Evolutionary conservation across 139 green algal genomes (phyloP).

Genomic region (Volvox africanus): DNA sequence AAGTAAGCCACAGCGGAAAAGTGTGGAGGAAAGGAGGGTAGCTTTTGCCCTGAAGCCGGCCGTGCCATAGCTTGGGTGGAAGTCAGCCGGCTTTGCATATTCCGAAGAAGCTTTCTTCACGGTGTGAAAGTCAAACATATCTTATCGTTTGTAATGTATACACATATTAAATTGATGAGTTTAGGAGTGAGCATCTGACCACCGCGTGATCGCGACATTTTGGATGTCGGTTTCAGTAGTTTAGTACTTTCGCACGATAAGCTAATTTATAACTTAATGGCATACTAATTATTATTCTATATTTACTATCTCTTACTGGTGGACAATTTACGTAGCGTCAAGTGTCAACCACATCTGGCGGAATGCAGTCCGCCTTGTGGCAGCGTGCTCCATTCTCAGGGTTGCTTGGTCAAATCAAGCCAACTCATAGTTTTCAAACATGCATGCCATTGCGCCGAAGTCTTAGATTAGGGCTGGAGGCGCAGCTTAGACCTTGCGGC

Average conservation of each 20-base stretch:
- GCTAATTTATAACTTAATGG: neutral
- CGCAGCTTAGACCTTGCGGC: constrained; percentile 23
- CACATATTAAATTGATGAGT: too few relatives aligned
- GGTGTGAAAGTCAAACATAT: constrained; percentile 1
- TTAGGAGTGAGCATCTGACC: too few relatives aligned
- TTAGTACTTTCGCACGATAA: too few relatives aligned
- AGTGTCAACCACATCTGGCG: neutral
- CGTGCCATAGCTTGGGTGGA: constrained; percentile 86
- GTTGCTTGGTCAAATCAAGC: neutral
- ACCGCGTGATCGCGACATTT: too few relatives aligned
- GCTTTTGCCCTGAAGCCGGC: constrained; percentile 90
- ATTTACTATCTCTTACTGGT: neutral
- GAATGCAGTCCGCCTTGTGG: constrained; percentile 24
- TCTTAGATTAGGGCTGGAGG: neutral
- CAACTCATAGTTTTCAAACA: neutral
- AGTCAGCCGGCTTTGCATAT: constrained; percentile 50
- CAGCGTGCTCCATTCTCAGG: constrained; percentile 4
- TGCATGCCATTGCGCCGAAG: neutral
- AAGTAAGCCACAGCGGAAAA: constrained; percentile 91
- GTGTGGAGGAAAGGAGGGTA: constrained; percentile 79
- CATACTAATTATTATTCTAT: neutral
- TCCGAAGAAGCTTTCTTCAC: constrained; percentile 17
- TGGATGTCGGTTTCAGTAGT: too few relatives aligned
- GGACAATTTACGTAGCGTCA: neutral
- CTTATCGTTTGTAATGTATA: too few relatives aligned